Base-by-base conservation (phyloP, 371 early-diverging fungal genomes). In the Actinomortierella wolfii region DNA sequence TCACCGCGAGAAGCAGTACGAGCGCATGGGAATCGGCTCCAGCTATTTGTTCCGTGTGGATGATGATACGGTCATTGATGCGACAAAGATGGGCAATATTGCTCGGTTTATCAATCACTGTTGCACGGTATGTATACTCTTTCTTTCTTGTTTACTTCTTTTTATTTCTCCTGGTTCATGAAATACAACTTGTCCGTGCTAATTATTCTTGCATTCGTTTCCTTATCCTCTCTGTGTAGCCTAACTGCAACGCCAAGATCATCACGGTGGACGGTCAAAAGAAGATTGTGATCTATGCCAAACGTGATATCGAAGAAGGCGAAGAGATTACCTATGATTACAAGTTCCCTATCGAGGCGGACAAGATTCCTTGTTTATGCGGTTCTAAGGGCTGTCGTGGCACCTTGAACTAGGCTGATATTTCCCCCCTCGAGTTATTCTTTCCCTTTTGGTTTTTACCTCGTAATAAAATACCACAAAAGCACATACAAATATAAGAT, bases 321-420 rank as follows among this genome's bases (percentile, higher is more conserved):
- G 98, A 99, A 73, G 99, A 99, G 78, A 93, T 99, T 57, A 98
- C 99, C 1, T 98, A 98, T 68, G 97, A 99, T 78, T 99, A 99
- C 86, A 96, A 98, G 85, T 97, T 97, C 80, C 97, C 96, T 15
- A 82, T 92, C 28, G 97, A 98, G 74, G 87, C 83, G 18, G 88
- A 86, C 64, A 97, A 97, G 83, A 96, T 98, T 62, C 94, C 94
- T 26, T 97, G 97, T 78, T 80, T 92, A 46, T 97, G 97, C 68
- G 97, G 95, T 17, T 89, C 96, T 24, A 80, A 78, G 56, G 83
- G 75, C 63, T 94, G 95, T 78, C 84, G 92, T 57, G 94, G 94
- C 56, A 90, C 86, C 9, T 43, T 80, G 51, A 80, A 80, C 54
- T 80, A 67, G 58, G 42, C 20, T 13, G 25, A 43, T 8, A 26